Evolutionary conservation across 805 yeast genomes (phyloP), one percentile per base, ranked within the genome.

Genomic region (Blastobotrys parvus): DNA sequence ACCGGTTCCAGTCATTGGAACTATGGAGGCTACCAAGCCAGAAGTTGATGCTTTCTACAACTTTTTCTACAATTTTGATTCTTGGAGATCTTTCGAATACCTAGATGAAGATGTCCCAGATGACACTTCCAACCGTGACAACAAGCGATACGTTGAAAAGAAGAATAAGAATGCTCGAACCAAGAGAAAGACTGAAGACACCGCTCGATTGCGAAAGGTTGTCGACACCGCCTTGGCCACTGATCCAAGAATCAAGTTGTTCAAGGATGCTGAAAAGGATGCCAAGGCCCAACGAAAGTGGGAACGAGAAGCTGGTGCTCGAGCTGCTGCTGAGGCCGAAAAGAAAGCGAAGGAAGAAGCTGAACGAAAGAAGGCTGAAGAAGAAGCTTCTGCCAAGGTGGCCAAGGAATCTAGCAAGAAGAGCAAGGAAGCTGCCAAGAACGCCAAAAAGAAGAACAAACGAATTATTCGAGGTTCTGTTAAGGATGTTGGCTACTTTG

Each of bases 101-200:
- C 77, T 88, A 65, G 98, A 92, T 63, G 98, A 92, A 74, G 98
- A 92, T 63, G 96, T 89, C 60, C 98, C 98, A 56, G 98, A 92
- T 72, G 98, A 92, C 69, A 85, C 97, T 45, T 84, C 95, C 48
- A 92, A 92, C 80, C 88, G 98, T 77, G 98, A 92, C 67, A 95
- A 92, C 78, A 92, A 92, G 75, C 94, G 98, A 72, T 85, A 87
- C 74, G 82, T 89, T 56, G 98, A 92, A 72, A 87, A 90, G 75
- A 92, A 92, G 77, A 92, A 92, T 75, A 78, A 85, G 68, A 88
- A 95, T 54, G 86, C 94, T 46, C 85, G 98, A 74, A 84, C 86
- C 75, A 92, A 90, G 84, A 84, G 78, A 75, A 92, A 92, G 82
- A 88, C 90, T 61, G 97, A 92, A 62, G 98, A 92, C 69, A 90